Evolutionary conservation across 768 basidiomycete species (phyloP).

Genomic region (Pleurotus tuoliensis): DNA sequence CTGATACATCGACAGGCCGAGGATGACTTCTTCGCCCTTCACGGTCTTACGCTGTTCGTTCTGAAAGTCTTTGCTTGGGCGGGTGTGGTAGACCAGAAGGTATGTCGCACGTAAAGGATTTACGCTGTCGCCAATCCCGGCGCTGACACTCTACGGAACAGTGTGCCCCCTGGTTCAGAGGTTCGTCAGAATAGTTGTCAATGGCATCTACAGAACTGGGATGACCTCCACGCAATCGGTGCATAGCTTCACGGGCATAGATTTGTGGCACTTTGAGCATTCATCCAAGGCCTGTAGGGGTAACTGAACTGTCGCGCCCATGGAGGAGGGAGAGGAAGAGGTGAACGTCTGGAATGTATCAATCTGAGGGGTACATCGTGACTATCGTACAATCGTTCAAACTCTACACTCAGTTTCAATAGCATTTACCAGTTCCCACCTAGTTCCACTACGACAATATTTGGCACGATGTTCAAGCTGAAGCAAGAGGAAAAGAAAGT

Average conservation of each 20-base stretch:
- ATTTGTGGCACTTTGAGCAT: neutral
- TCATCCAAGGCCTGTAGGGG: neutral
- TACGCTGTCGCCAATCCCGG: conserved; percentile 28
- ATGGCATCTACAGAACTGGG: neutral
- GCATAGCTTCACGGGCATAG: neutral
- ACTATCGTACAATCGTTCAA: too few species aligned
- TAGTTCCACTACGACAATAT: too few species aligned
- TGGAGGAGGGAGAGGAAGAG: neutral
- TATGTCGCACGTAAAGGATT: conserved; percentile 9
- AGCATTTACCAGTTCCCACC: too few species aligned
- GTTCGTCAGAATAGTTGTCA: neutral
- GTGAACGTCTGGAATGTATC: neutral
- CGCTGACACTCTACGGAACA: conserved; percentile 29
- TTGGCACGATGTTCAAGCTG: too few species aligned
- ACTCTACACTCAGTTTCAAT: too few species aligned
- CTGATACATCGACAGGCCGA: conserved; percentile 39
- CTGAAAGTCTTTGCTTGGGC: neutral
- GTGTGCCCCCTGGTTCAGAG: conserved; percentile 12
- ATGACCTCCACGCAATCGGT: neutral
- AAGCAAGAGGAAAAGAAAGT: neutral
- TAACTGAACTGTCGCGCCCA: neutral
- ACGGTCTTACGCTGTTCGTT: conserved; percentile 33
- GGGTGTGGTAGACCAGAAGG: neutral
- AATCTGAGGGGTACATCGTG: too few species aligned
- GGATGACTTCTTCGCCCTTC: conserved; percentile 33